Percentiles rank a stretch among this genome's conserved stretches.
These are phyloP conservation scores for Penicillium aurantiogriseum DNA, from an alignment of 2,329 filamentous ascomycete genomes.

Conservation along the genomic window DNA sequence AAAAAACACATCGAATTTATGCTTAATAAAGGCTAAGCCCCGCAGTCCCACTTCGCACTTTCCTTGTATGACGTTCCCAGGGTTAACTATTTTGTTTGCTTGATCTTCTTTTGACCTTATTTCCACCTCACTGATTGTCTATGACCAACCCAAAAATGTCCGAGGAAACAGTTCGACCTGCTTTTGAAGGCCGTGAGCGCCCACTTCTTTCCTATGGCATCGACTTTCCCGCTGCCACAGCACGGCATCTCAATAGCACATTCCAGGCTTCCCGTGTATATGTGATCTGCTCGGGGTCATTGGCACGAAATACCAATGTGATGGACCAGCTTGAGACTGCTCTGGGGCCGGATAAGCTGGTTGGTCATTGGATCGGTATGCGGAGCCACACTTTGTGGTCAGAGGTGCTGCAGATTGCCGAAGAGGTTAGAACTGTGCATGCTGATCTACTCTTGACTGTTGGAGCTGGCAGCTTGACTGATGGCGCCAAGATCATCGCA, in stretches of 20 bases:
- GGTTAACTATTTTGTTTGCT: neutral
- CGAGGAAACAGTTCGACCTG: conserved; percentile 37
- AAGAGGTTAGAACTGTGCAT: conserved; percentile 38
- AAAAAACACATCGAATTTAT: neutral
- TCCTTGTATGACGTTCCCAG: neutral
- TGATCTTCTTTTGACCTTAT: neutral
- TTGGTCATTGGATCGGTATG: conserved; percentile 52
- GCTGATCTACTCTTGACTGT: conserved; percentile 55
- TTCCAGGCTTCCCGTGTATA: conserved; percentile 51
- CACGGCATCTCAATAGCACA: conserved; percentile 46
- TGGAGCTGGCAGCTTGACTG: conserved; percentile 57
- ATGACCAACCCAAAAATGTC: conserved; percentile 14
- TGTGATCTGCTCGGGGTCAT: conserved; percentile 52
- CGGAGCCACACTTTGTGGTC: conserved; percentile 55
- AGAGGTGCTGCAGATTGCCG: conserved; percentile 51
- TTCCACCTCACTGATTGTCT: too few species aligned
- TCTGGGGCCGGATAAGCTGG: conserved; percentile 41
- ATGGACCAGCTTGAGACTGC: conserved; percentile 44
- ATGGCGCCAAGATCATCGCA: conserved; percentile 55
- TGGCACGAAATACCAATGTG: conserved; percentile 49
- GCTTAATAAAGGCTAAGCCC: neutral
- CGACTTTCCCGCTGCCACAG: conserved; percentile 47
- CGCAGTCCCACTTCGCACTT: neutral
- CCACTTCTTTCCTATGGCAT: conserved; percentile 51
- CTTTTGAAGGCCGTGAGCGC: conserved; percentile 36